Base-by-base conservation (phyloP, 805 yeast species). In the Komagataella pseudopastoris region DNA sequence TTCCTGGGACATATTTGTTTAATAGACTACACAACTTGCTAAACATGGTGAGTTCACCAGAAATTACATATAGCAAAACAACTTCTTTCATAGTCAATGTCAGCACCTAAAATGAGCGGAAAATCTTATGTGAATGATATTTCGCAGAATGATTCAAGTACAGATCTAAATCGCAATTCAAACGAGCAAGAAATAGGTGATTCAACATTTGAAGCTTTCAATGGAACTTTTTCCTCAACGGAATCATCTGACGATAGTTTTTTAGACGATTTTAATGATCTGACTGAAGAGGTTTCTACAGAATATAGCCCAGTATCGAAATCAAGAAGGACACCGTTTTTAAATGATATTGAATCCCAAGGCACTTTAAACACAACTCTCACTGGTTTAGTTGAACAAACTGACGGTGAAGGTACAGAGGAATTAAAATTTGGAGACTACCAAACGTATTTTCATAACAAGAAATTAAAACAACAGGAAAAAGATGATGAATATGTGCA, bases 371-470 rank as follows among this genome's bases (percentile, higher is more conserved):
- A 12, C 22, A 14, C 12, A 14, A 8, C 45, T 22, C 44, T 49
- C 18, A 45, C 20, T 23, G 30, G 14, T 6, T 18, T 18, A 49
- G 45, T 22, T 48, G 43, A 14, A 20, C 30, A 18, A 23, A 20
- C 60, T 8, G 61, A 59, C 16, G 65, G 63, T 4, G 52, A 55
- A 23, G 71, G 64, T 14, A 74, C 71, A n/a, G 64, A 63, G 1
- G 68, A 64, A 23, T 73, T 73, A 49, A 68, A 65, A 12, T 85
- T 84, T 65, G 88, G 88, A 2, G 88, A 81, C 54, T 83, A 78
- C 59, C 77, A 62, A n/a, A 66, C 78, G 1, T 88, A 88, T 58
- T 80, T 87, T 52, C 71, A 68, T 7, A 72, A 79, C 57, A 88
- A 88, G 60, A 71, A 69, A 20, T 55, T 63, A 23, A 83, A 83